Percentiles rank a stretch among this genome's conserved stretches.
Conservation (phyloP, 2,329 filamentous ascomycete species). For the Ciborinia camelliae region DNA sequence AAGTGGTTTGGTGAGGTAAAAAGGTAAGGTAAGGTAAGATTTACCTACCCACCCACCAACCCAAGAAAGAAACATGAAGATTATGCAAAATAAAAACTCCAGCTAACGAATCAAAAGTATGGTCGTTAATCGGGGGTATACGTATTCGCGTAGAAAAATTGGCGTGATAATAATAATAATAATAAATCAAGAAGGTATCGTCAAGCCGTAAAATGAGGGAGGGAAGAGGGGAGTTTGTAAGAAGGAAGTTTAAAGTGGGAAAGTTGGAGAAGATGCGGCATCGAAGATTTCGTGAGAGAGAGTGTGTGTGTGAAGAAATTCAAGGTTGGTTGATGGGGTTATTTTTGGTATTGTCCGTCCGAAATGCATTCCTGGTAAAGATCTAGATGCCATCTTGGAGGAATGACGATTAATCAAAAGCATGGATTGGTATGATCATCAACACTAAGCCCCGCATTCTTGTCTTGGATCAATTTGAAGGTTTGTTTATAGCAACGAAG, state of each 20-base stretch:
- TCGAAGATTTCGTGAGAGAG: constrained; percentile 16
- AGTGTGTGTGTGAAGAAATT: too few relatives aligned
- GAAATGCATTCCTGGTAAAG: constrained; percentile 9
- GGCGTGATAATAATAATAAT: background rate
- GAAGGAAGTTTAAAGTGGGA: background rate
- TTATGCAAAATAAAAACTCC: constrained; percentile 16
- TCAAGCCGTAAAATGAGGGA: constrained; percentile 17
- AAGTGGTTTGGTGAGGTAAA: background rate
- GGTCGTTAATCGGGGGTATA: constrained; percentile 17
- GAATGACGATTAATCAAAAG: constrained; percentile 3
- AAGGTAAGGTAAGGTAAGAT: too few relatives aligned
- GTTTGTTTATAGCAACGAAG: constrained; percentile 12
- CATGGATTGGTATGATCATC: background rate
- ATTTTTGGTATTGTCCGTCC: background rate
- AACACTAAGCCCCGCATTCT: constrained; percentile 3
- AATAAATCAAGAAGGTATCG: constrained; percentile 8
- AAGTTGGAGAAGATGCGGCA: constrained; percentile 6
- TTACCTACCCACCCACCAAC: too few relatives aligned
- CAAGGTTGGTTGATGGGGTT: too few relatives aligned
- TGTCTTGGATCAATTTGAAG: constrained; percentile 9
- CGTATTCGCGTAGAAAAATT: constrained; percentile 10
- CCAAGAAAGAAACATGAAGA: background rate
- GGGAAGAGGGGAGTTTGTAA: background rate
- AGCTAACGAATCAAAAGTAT: constrained; percentile 19
- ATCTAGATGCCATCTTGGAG: background rate